Base-by-base conservation (phyloP, 768 basidiomycete species). In the Cyclocybe aegerita region DNA sequence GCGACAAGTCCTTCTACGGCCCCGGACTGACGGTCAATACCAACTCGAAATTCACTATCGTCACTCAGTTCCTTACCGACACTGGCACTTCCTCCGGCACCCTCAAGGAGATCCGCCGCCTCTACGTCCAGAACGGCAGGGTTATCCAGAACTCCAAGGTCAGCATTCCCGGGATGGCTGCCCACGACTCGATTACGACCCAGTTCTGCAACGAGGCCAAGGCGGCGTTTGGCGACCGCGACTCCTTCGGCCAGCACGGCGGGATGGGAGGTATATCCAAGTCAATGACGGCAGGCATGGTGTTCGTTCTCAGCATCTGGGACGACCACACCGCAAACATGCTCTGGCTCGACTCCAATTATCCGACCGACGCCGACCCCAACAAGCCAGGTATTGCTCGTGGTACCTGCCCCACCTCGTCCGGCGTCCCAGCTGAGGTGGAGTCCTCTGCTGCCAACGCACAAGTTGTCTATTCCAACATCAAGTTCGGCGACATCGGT, bases 41-140 rank as follows among this genome's bases (percentile, higher is more conserved):
- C 59, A 65, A 43, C 60, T 60, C 64, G 45, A 69, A 67, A 56
- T 70, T 81, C 72, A 81, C 79, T 50, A 74, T 80, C 58, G 78
- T 80, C 60, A 80, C 79, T 43, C 79, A 81, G 60, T 80, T 80
- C 72, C 55, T 78, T 56, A 74, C 75, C 49, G 52, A 56, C 46
- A 66, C 72, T 66, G 67, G 71, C 59, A 70, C 72, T 40, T 48
- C 73, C 42, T 60, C 62, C n/a, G n/a, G n/a, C n/a, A n/a, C n/a
- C n/a, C n/a, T n/a, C n/a, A n/a, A n/a, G n/a, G n/a, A n/a, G n/a
- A 81, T 80, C 65, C 74, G 75, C 52, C 75, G 77, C 39, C 48
- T 79, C 52, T 80, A 79, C 69, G 76, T 79, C 39, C 79, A 79
- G 67, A 69, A 75, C 53, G 76, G 75, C 48, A 56, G 65, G 30